A percentile compares a stretch with the other conserved stretches of the same genome.
Conservation (phyloP, 495 filamentous ascomycete species). For the Neurospora sp. region DNA sequence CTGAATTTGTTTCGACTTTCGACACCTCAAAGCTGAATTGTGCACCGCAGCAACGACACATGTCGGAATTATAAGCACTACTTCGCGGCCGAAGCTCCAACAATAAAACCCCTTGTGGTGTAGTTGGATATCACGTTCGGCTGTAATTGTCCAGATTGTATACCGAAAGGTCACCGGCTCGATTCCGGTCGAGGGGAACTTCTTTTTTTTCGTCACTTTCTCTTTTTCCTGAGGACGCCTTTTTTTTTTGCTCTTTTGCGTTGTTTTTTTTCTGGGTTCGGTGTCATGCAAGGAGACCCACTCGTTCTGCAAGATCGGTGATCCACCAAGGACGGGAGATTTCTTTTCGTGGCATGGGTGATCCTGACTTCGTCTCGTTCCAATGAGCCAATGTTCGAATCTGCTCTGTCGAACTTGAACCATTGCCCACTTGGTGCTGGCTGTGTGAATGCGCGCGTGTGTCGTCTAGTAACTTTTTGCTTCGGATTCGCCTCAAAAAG, state of each 20-base stretch:
- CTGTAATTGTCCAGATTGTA: not conserved
- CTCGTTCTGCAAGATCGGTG: too few species aligned
- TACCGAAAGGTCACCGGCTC: not conserved
- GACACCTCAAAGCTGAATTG: too few species aligned
- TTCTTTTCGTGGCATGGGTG: not conserved
- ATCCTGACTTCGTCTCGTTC: not conserved
- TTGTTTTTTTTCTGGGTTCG: not conserved
- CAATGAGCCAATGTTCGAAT: too few species aligned
- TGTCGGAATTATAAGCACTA: not conserved
- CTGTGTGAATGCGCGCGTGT: too few species aligned
- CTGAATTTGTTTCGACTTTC: too few species aligned
- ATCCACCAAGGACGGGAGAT: not conserved
- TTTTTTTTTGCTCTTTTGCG: not conserved
- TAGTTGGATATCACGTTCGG: not conserved
- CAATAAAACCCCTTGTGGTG: not conserved
- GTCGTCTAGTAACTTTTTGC: too few species aligned
- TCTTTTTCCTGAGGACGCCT: not conserved
- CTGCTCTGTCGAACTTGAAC: too few species aligned
- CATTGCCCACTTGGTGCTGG: too few species aligned
- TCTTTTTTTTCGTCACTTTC: not conserved
- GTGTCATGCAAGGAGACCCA: not conserved
- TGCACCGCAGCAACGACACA: too few species aligned
- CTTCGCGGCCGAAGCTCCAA: not conserved
- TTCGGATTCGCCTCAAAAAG: too few species aligned
- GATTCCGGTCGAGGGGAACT: not conserved